These are phyloP conservation scores for Berberis vulgaris DNA, from an alignment of 164 flowering plant genomes.

Conservation along the genomic window DNA sequence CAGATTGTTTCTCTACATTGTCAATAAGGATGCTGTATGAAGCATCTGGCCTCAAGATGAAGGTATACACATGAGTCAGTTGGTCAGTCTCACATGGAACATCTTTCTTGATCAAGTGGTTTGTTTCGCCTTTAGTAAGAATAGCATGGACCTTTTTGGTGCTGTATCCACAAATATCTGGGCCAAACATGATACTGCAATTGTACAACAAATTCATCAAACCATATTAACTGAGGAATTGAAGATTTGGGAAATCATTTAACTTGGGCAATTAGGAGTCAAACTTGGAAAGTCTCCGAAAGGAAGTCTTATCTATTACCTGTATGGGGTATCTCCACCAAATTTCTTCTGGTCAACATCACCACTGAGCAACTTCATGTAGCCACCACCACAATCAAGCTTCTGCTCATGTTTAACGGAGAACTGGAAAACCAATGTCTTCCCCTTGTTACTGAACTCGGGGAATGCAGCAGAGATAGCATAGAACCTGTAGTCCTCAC, in stretches of 20 bases:
- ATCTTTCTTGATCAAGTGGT: slow-evolving; percentile 87
- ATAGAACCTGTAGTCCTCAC: slow-evolving; percentile 86
- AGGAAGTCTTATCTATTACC: slow-evolving; percentile 25
- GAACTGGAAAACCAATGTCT: slow-evolving; percentile 86
- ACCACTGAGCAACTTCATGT: slow-evolving; percentile 91
- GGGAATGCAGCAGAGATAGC: slow-evolving; percentile 91
- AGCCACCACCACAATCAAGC: slow-evolving; percentile 99
- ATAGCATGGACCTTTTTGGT: slow-evolving; percentile 95
- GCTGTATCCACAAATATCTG: slow-evolving; percentile 89
- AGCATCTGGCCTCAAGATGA: slow-evolving; percentile 86
- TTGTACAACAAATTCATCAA: neutral
- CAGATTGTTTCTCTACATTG: slow-evolving; percentile 78
- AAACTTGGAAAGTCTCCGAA: neutral
- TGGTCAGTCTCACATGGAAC: slow-evolving; percentile 98
- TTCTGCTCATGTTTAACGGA: slow-evolving; percentile 92
- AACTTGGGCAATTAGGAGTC: neutral
- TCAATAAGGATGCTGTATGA: slow-evolving; percentile 86
- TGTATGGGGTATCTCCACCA: slow-evolving; percentile 95
- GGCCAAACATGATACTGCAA: slow-evolving; percentile 96
- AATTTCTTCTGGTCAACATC: slow-evolving; percentile 84
- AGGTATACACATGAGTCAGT: slow-evolving; percentile 81
- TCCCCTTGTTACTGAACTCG: slow-evolving; percentile 86
- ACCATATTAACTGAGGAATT: neutral
- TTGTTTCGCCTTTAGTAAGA: slow-evolving; percentile 48
- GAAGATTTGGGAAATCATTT: neutral